Evolutionary conservation across 1,139 yeast species (phyloP), one percentile per base, ranked within the genome.

Genomic region (Fermentozyma sake): DNA sequence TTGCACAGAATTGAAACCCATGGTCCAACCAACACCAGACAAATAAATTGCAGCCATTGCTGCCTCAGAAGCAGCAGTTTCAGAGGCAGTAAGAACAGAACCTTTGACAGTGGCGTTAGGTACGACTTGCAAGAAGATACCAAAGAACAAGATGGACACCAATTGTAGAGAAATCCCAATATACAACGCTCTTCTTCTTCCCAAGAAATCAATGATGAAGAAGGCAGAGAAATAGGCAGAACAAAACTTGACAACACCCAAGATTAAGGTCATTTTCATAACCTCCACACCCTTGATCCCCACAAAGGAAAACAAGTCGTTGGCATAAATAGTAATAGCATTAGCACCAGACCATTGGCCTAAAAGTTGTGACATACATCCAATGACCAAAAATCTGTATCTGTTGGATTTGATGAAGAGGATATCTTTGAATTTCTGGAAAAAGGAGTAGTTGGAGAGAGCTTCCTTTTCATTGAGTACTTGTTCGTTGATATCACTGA

Each of bases 331-430:
- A 16, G 52, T 46, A 21, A 48, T 35, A 3, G 80, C 74, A 38
- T 74, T 76, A 13, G 80, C 78, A 28, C 83, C 83, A 29, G 75
- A 60, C 72, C 79, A 73, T 52, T 76, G 82, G 27, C 77, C 75
- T 29, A 76, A 57, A 25, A 76, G 34, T 41, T 75, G 77, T 6
- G 73, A 55, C 31, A 58, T 48, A 20, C 64, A 48, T 16, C 74
- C 63, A 20, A 70, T 52, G 19, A 44, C 46, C 18, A 70, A 48
- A 45, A 77, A 66, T 43, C 74, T 57, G 43, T 68, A 65, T 33
- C 64, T 55, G 33, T 60, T 55, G 23, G 64, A 62, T 39, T 47
- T 61, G 31, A 52, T 59, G 2, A 50, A 27, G 12, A 63, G 27
- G 17, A 71, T 42, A 31, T 68, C 69, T 30, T 45, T 56, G 15